Evolutionary conservation across 1,284 basidiomycete species (phyloP), one percentile per base, ranked within the genome.

Genomic region (Cerrena zonata): DNA sequence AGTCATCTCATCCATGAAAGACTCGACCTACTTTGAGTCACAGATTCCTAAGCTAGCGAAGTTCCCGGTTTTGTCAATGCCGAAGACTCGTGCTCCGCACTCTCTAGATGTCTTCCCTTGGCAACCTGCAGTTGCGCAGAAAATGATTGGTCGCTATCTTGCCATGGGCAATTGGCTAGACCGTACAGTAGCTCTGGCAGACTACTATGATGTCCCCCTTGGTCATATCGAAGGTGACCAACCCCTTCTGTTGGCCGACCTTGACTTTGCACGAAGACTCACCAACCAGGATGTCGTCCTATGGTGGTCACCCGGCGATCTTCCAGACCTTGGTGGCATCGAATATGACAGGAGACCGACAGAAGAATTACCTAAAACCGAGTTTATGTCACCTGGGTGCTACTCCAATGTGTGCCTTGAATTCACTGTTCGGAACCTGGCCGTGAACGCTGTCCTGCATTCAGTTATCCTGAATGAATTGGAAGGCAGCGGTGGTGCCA

Each of bases 321-420:
- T 79, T n/a, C 94, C 96, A 2, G 96, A 99, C 68, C 77, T 99
- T 0, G 96, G 96, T 39, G 96, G 96, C 2, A 79, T 87, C 45
- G 94, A 99, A 65, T 83, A 91, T 46, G 96, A 99, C 65, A 78
- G 79, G 39, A 79, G 89, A 46, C 80, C 82, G 1, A 72, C 77
- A 3, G 92, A 94, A 55, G 91, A 92, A 45, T 71, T 93, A n/a
- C 80, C 84, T 4, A 85, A 84, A 50, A 89, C 91, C 0, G 94
- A 96, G 58, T 93, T 98, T 66, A 76, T 84, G 39, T 80, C 84
- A 0, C 81, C 91, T 1, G 96, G 96, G 0, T 86, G 86, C 51
- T 98, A 96, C 68, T 84, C 89, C 4, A 96, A 95, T 48, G 95
- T 97, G 18, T 94, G 92, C 55, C 75, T 99, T 27, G 92, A 97